These are phyloP conservation scores for Stenocarpella maydis DNA, from an alignment of 2,329 filamentous ascomycete species.

Conservation along the genomic window DNA sequence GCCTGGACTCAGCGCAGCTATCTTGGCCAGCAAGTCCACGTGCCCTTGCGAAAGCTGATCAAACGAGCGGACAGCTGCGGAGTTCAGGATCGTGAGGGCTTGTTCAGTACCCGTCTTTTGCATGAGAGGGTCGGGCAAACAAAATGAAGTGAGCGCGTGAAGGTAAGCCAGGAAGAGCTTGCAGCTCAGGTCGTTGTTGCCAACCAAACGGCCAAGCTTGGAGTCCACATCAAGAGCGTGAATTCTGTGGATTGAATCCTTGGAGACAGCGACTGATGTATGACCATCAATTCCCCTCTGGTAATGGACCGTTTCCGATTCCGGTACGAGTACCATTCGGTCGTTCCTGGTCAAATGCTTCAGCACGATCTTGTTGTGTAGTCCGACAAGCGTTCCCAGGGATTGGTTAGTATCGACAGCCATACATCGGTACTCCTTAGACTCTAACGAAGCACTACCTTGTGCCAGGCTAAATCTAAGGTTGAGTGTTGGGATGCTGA, in stretches of 20 bases:
- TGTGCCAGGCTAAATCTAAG: slow-evolving; percentile 54
- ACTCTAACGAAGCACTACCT: slow-evolving; percentile 45
- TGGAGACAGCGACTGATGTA: slow-evolving; percentile 47
- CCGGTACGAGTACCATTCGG: slow-evolving; percentile 49
- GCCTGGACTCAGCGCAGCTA: slow-evolving; percentile 52
- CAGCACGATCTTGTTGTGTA: slow-evolving; percentile 59
- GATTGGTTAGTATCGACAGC: slow-evolving; percentile 54
- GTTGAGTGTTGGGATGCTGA: slow-evolving; percentile 56
- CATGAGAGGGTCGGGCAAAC: slow-evolving; percentile 58
- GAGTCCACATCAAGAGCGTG: slow-evolving; percentile 59
- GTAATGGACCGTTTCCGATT: slow-evolving; percentile 43
- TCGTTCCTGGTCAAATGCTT: slow-evolving; percentile 34
- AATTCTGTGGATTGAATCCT: slow-evolving; percentile 31
- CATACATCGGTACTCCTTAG: slow-evolving; percentile 60
- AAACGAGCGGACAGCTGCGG: slow-evolving; percentile 60
- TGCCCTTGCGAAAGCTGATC: slow-evolving; percentile 48
- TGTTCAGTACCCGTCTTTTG: slow-evolving; percentile 62
- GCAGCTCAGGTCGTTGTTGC: slow-evolving; percentile 59
- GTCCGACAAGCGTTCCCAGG: slow-evolving; percentile 57
- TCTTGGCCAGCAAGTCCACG: slow-evolving; percentile 44
- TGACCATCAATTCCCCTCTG: slow-evolving; percentile 39
- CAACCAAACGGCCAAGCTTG: slow-evolving; percentile 57
- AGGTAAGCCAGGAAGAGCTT: slow-evolving; percentile 60
- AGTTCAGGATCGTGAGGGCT: slow-evolving; percentile 57
- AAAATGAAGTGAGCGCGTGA: slow-evolving; percentile 63